Percentiles rank a stretch among this genome's conserved stretches.
phyloP scores from a whole-genome alignment of 495 filamentous ascomycete species.

The Recurvomyces mirabilis region DNA sequence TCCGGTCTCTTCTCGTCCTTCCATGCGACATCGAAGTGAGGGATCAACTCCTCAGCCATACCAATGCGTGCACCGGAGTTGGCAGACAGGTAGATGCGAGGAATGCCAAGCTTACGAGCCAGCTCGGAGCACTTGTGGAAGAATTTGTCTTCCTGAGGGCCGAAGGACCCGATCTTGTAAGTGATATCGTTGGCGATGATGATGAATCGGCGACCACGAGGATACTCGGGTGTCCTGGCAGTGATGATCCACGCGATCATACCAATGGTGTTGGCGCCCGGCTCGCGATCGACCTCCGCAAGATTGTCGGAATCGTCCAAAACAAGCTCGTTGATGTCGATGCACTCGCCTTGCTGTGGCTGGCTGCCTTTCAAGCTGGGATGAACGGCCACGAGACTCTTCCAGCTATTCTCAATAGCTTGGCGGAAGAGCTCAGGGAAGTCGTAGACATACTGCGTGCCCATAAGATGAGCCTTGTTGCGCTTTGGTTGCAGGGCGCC shows the following conservation, averaged over 20 bases:
- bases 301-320: constrained; percentile 88
- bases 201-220: constrained; percentile 79
- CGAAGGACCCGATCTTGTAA: constrained; percentile 96
- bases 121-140: constrained; percentile 98
- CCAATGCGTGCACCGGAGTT: constrained; percentile 99
- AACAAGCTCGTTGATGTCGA: constrained; percentile 88
- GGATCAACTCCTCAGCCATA: constrained; percentile 92
- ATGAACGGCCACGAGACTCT: constrained; percentile 56
- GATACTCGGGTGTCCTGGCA: constrained; percentile 97
- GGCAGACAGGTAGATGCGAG: constrained; percentile 92
- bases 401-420: constrained; percentile 93
- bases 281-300: constrained; percentile 83
- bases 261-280: constrained; percentile 87
- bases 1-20: constrained; percentile 76
- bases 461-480: constrained; percentile 98
- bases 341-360: constrained; percentile 77
- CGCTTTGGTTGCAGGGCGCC: constrained; percentile 98
- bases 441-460: constrained; percentile 98
- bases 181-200: constrained; percentile 99
- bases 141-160: constrained; percentile 91
- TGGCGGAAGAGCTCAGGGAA: constrained; percentile 99
- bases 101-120: constrained; percentile 83
- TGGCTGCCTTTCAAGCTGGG: constrained; percentile 65
- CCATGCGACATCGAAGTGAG: constrained; percentile 94
- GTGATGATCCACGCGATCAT: constrained; percentile 98